These are phyloP conservation scores for Penicillium crustosum DNA, from an alignment of 2,329 filamentous ascomycete genomes.

Conservation along the genomic window DNA sequence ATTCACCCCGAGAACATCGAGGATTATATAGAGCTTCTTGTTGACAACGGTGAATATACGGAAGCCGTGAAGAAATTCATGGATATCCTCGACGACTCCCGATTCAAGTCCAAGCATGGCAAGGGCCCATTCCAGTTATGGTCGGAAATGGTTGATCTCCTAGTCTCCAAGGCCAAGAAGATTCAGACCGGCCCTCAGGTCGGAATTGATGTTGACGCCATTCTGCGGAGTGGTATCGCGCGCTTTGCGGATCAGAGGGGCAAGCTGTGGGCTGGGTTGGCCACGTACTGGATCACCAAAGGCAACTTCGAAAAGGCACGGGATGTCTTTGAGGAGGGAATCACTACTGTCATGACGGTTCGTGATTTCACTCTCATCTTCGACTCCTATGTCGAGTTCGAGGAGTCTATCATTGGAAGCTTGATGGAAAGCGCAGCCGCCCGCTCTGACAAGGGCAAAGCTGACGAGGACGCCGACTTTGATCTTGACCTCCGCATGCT, in stretches of 20 bases:
- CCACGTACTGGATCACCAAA: slow-evolving; percentile 93
- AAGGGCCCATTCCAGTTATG: slow-evolving; percentile 96
- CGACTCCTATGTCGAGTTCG: slow-evolving; percentile 93
- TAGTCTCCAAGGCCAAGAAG: slow-evolving; percentile 86
- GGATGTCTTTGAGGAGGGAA: slow-evolving; percentile 92
- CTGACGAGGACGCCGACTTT: slow-evolving; percentile 83
- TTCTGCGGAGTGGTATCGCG: slow-evolving; percentile 86
- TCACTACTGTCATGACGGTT: slow-evolving; percentile 98
- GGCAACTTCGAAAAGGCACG: slow-evolving; percentile 90
- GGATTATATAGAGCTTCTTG: slow-evolving; percentile 87
- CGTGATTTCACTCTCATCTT: slow-evolving; percentile 96
- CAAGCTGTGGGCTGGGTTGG: slow-evolving; percentile 90
- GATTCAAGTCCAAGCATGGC: slow-evolving; percentile 87
- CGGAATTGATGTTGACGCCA: slow-evolving; percentile 86
- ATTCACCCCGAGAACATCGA: slow-evolving; percentile 93
- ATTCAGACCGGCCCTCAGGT: slow-evolving; percentile 77
- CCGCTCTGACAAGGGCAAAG: slow-evolving; percentile 73
- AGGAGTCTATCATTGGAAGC: slow-evolving; percentile 89
- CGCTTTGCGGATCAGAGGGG: slow-evolving; percentile 92
- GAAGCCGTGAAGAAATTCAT: slow-evolving; percentile 92
- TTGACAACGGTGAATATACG: slow-evolving; percentile 78
- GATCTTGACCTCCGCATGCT: slow-evolving; percentile 97
- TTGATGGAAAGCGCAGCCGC: slow-evolving; percentile 84
- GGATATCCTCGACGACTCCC: slow-evolving; percentile 82
- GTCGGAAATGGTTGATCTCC: slow-evolving; percentile 93